phyloP scores from a whole-genome alignment of 768 basidiomycete species.

The Dioszegia crocea region DNA sequence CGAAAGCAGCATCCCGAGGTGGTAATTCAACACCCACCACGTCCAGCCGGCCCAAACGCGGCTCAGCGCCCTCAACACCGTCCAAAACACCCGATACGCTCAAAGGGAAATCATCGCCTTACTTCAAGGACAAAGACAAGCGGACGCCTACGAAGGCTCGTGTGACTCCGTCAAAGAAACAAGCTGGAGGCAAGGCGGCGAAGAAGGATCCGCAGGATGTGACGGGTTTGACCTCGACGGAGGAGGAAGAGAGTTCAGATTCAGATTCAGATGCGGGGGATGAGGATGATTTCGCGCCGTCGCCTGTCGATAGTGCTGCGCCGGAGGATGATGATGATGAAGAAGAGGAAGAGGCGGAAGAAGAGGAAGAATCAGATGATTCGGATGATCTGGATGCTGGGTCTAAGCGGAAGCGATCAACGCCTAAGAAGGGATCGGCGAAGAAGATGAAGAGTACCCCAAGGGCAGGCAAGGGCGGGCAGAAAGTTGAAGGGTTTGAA shows the following conservation, averaged over 20 bases:
- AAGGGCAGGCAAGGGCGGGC: constrained; percentile 1
- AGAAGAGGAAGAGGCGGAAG: constrained; percentile 13
- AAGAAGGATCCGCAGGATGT: constrained; percentile 24
- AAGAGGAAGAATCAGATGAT: constrained; percentile 34
- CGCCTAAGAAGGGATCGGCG: background rate
- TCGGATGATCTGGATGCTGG: constrained; percentile 11
- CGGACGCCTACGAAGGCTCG: background rate
- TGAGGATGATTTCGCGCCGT: constrained; percentile 11
- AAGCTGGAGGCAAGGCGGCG: constrained; percentile 6
- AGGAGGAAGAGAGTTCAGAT: background rate
- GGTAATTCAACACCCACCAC: background rate
- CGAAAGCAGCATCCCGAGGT: background rate
- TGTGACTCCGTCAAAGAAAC: background rate
- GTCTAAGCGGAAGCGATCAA: constrained; percentile 6
- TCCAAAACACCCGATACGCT: constrained; percentile 3
- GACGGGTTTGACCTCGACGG: constrained; percentile 13
- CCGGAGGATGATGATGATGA: constrained; percentile 2
- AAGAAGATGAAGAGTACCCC: constrained; percentile 4
- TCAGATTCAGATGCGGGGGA: background rate
- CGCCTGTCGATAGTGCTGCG: background rate
- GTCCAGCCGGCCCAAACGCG: background rate
- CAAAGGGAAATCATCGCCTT: constrained; percentile 31
- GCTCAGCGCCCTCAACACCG: background rate
- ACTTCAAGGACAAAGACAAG: constrained; percentile 49
- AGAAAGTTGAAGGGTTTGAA: constrained; percentile 12